Percentiles rank a stretch among this genome's conserved stretches.
phyloP scores from a whole-genome alignment of 805 yeast genomes.

The Cyberlindnera maclurae region DNA sequence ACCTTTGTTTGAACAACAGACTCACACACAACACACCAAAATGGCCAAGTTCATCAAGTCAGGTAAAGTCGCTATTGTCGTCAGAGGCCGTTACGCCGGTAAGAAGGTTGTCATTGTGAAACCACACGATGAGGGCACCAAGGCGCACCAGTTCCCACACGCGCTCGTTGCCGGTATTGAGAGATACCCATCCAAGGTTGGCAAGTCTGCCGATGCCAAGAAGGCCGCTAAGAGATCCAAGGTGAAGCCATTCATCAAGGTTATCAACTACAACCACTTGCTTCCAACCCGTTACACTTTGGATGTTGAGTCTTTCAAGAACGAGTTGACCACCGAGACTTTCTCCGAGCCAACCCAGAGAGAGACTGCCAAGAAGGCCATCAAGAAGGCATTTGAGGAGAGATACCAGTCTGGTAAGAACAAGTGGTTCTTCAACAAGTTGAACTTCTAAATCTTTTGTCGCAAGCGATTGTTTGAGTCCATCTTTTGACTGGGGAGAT shows the following conservation, averaged over 20 bases:
- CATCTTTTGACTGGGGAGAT: not conserved
- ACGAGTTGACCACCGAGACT: conserved; percentile 84
- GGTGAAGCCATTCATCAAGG: conserved; percentile 98
- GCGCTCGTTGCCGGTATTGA: conserved; percentile 99
- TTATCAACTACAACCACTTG: conserved; percentile 98
- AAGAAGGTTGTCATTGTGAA: conserved; percentile 98
- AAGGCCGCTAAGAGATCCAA: conserved; percentile 93
- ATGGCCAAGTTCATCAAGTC: conserved; percentile 99
- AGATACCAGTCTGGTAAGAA: conserved; percentile 99
- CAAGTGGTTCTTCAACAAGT: conserved; percentile 99
- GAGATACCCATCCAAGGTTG: conserved; percentile 95
- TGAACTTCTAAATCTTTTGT: conserved; percentile 55
- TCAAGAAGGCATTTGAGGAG: conserved; percentile 98
- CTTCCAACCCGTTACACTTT: conserved; percentile 99
- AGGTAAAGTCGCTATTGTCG: conserved; percentile 78
- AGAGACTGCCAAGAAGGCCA: conserved; percentile 97
- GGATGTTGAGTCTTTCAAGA: conserved; percentile 92
- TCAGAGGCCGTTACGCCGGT: conserved; percentile 95
- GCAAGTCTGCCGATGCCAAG: conserved; percentile 92
- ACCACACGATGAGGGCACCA: conserved; percentile 98
- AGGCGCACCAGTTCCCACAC: conserved; percentile 97
- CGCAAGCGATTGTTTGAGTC: not conserved
- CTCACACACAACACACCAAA: conserved; percentile 21
- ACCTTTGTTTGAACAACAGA: conserved; percentile 11
- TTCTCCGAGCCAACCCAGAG: conserved; percentile 96